phyloP scores from a whole-genome alignment of 306 rosid genomes.

The Chamaecrista fasciculata region DNA sequence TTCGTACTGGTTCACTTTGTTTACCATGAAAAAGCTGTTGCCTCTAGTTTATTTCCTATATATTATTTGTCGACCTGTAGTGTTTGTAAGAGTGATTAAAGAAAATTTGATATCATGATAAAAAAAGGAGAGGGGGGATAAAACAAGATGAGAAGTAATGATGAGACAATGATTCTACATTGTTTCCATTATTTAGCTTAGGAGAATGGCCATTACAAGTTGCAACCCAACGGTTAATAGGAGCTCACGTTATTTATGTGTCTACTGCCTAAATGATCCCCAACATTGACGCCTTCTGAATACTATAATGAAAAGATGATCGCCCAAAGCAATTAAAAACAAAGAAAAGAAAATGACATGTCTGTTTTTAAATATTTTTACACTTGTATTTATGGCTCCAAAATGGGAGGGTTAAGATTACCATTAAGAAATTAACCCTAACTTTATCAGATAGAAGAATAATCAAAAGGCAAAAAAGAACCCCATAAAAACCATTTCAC shows the following conservation, averaged over 20 bases:
- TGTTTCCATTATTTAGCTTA: slow-evolving; percentile 41
- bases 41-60: not conserved
- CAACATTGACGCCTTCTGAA: slow-evolving; percentile 46
- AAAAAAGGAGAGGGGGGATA: too few species aligned
- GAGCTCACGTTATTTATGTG: slow-evolving; percentile 52
- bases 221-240: slow-evolving; percentile 45
- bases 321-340: slow-evolving; percentile 23
- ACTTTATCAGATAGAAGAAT: slow-evolving; percentile 40
- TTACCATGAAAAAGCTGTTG: not conserved
- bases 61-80: not conserved
- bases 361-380: slow-evolving; percentile 42
- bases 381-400: slow-evolving; percentile 40
- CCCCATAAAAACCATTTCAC: too few species aligned
- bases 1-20: not conserved
- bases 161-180: slow-evolving; percentile 39
- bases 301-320: slow-evolving; percentile 33
- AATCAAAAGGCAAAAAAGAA: slow-evolving; percentile 33
- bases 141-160: slow-evolving; percentile 27
- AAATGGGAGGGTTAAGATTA: slow-evolving; percentile 44
- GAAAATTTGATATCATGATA: not conserved
- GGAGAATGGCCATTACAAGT: slow-evolving; percentile 42
- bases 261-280: slow-evolving; percentile 38
- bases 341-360: not conserved
- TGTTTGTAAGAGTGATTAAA: not conserved
- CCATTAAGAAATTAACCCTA: slow-evolving; percentile 39